Conservation (phyloP, 306 rosid genomes). For the Carpinus viminea region DNA sequence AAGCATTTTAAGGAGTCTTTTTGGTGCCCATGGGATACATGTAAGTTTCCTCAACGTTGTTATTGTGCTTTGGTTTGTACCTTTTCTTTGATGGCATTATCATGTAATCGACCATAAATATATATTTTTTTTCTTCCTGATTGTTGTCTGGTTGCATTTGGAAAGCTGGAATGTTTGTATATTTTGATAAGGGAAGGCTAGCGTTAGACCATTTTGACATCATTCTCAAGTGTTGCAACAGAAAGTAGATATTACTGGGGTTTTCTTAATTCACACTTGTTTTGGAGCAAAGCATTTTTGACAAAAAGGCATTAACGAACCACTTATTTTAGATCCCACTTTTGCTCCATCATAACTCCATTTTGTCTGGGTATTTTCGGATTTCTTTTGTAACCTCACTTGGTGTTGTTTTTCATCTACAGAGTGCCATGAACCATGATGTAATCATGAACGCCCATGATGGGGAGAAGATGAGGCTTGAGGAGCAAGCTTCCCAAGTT, state of each 20-base stretch:
- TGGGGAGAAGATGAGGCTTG: conserved; percentile 84
- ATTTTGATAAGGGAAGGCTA: neutral
- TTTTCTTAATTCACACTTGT: neutral
- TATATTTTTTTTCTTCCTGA: conserved; percentile 3
- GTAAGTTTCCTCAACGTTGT: conserved; percentile 47
- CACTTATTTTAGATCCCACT: no score
- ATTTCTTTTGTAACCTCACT: conserved; percentile 27
- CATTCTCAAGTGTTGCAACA: neutral
- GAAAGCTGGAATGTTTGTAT: neutral
- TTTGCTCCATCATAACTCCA: neutral
- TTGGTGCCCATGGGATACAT: conserved; percentile 86
- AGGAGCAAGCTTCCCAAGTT: conserved; percentile 88
- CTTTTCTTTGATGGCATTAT: conserved; percentile 14
- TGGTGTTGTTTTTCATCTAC: conserved; percentile 13
- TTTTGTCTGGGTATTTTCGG: neutral
- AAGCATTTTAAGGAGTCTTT: conserved; percentile 70
- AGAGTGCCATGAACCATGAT: conserved; percentile 97
- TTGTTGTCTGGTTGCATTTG: neutral
- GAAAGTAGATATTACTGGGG: neutral
- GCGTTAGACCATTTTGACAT: neutral
- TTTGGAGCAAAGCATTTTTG: neutral
- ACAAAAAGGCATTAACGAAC: neutral
- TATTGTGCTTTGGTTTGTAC: conserved; percentile 17
- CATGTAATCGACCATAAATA: neutral
- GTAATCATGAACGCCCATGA: conserved; percentile 82